Evolutionary conservation across 345 rosid genomes (phyloP).

Genomic region (Pugionium dolabratum): DNA sequence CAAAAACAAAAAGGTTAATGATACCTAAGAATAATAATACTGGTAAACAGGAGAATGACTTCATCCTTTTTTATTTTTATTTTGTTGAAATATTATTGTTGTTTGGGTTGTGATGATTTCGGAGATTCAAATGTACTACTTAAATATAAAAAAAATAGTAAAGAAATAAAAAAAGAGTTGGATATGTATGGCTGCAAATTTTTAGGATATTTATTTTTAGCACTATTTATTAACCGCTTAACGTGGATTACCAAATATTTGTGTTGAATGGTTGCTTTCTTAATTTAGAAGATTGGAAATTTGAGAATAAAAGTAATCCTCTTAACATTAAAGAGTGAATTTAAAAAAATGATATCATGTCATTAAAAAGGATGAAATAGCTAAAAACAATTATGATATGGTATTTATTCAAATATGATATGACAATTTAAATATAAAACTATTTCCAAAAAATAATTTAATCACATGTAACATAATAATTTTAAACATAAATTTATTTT

Average conservation of each 20-base stretch:
- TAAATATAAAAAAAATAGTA: not conserved
- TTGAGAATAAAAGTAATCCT: not conserved
- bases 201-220: constrained; percentile 16
- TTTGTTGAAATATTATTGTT: constrained; percentile 16
- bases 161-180: constrained; percentile 6
- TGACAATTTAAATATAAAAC: too few relatives aligned
- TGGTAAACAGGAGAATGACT: constrained; percentile 35
- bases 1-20: constrained; percentile 22
- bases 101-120: constrained; percentile 28
- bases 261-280: not conserved
- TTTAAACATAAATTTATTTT: too few relatives aligned
- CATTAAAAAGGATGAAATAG: too few relatives aligned
- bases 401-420: too few relatives aligned
- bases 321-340: not conserved
- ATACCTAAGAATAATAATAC: constrained; percentile 39
- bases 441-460: too few relatives aligned
- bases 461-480: too few relatives aligned
- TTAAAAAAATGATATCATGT: too few relatives aligned
- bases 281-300: constrained; percentile 20
- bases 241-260: constrained; percentile 19
- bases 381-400: too few relatives aligned
- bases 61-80: constrained; percentile 39
- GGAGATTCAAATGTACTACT: constrained; percentile 25
- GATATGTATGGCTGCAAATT: constrained; percentile 29
- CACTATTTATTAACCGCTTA: constrained; percentile 24